Evolutionary conservation across 1,139 yeast genomes (phyloP), one percentile per base, ranked within the genome.

Genomic region (Yamadazyma sp.): DNA sequence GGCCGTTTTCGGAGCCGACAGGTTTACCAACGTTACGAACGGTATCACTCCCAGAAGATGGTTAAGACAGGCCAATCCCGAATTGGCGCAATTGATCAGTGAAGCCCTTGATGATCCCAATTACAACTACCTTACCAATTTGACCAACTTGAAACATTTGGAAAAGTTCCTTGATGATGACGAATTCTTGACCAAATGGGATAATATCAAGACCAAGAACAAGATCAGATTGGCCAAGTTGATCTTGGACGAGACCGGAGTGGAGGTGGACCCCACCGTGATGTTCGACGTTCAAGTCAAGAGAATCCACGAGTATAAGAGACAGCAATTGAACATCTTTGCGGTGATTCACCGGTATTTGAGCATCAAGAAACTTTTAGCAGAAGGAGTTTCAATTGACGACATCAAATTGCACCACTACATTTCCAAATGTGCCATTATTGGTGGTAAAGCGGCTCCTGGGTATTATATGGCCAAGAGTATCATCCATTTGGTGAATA

Each of bases 41-140:
- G 97, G 97, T 67, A 81, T 89, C 55, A 90, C 97, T 4, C 97
- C 97, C 51, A 81, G 97, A 71, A 82, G 97, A 67, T 89, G 97
- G 97, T 76, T 89, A 59, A 82, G 82, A 60, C 96, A 89, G 67
- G 96, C 96, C 35, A 90, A 89, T 62, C 97, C 97, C 13, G 71
- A 71, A 49, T 72, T 89, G 54, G 78, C 95, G 18, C 70, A 66
- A 16, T 73, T 90, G 49, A 90, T 89, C 56, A 74, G 87, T 32
- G 76, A 80, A 40, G 81, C 80, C 51, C 71, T 89, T 41, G 82
- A 90, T 31, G 79, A 82, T 46, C 76, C 76, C 20, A 49, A 67
- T 43, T 84, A 83, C 56, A 78, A 76, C 26, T 89, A 71, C 59
- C 70, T 89, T 60, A 80, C 80, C 50, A 78, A 86, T 54, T 77